phyloP scores from a whole-genome alignment of 495 filamentous ascomycete species.

The Sporormia fimetaria region DNA sequence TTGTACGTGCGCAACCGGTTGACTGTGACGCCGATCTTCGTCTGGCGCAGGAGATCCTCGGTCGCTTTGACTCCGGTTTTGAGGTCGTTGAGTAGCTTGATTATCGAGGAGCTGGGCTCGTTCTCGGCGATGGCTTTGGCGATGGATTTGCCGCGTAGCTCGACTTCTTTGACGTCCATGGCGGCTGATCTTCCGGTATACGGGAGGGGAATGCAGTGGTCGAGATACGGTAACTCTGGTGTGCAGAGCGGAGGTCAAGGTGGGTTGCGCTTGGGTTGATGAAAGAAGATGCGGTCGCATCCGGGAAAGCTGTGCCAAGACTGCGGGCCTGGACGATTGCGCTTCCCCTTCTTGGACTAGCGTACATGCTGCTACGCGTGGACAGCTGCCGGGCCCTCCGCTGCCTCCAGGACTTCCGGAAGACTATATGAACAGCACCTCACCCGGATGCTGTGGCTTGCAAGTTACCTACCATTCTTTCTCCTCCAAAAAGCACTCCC shows the following conservation, averaged over 20 bases:
- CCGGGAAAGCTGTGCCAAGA: too few relatives aligned
- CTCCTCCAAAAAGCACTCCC: neutral
- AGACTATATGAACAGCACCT: too few relatives aligned
- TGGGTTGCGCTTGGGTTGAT: too few relatives aligned
- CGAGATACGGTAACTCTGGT: neutral
- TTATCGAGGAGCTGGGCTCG: conserved; percentile 52
- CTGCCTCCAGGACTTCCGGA: too few relatives aligned
- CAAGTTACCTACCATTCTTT: too few relatives aligned
- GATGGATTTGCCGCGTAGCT: conserved; percentile 57
- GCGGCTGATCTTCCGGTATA: neutral
- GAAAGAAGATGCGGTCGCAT: too few relatives aligned
- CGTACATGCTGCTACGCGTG: too few relatives aligned
- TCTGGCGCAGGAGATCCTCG: conserved; percentile 78
- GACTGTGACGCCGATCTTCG: conserved; percentile 79
- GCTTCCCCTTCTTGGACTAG: too few relatives aligned
- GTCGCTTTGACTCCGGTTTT: conserved; percentile 68
- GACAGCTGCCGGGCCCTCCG: too few relatives aligned
- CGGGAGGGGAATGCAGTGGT: neutral
- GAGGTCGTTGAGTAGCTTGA: conserved; percentile 61
- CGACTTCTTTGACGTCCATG: conserved; percentile 78
- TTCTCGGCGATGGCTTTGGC: conserved; percentile 60
- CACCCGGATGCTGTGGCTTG: too few relatives aligned
- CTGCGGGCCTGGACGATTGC: too few relatives aligned
- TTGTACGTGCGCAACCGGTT: conserved; percentile 68
- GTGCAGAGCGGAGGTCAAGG: too few relatives aligned